Evolutionary conservation across 1,284 basidiomycete genomes (phyloP), one percentile per base, ranked within the genome.

Genomic region (Xerocomus amazonicus): DNA sequence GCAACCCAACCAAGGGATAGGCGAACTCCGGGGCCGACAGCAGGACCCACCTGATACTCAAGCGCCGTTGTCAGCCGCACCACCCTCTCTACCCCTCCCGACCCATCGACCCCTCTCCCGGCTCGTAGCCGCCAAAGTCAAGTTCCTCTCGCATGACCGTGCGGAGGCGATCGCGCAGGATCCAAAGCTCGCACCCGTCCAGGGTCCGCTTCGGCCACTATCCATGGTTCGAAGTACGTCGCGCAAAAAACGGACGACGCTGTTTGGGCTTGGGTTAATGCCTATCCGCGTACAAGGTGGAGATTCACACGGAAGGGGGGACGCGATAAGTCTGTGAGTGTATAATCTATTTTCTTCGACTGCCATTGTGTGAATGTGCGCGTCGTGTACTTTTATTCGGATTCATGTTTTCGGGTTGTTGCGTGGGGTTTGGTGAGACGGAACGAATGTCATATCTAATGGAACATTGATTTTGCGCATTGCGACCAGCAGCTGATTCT

Each of bases 161-260:
- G 54, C 41, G 2, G 62, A 65, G 40, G 59, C 64, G 14, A 65
- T 65, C 12, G 34, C 47, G 5, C 47, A 54, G 14, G 63, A 65
- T 31, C 67, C 63, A 6, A 65, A 69, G 49, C 65, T 65, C 17
- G 61, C 65, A 1, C 63, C 63, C 26, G 63, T 69, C n/a, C 67
- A 66, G 12, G 65, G 49, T 10, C 63, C 67, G 13, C 55, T 65
- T 14, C 65, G 65, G 1, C 67, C 67, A 12, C 32, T 65, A 9
- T 65, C 62, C 27, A 68, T 52, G 50, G 31, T 54, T 19, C 45
- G 49, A 1, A 48, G 55, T 39, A 63, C 53, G 14, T 26, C 55
- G 13, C 52, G 36, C 43, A 51, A 41, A 48, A 51, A 53, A 44
- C 48, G 53, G 50, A 35, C 44, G 47, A 52, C 50, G 8, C 47